These are phyloP conservation scores for Bolboschoenus planiculmis DNA, from an alignment of 176 grass and related monocot genomes.

Conservation along the genomic window DNA sequence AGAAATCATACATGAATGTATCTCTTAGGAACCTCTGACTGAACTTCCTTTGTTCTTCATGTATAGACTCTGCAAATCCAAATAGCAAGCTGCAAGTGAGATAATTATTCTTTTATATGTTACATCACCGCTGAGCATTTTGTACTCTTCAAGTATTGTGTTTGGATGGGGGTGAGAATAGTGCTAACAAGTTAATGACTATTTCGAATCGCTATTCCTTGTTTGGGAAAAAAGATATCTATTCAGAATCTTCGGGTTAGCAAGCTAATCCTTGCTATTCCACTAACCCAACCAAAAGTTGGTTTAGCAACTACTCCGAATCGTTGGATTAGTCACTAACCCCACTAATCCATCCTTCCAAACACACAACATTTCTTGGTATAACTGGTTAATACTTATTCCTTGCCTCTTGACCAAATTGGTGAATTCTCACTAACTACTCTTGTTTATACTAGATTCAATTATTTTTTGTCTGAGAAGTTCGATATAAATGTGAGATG, in stretches of 20 bases:
- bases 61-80: background rate
- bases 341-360: no score
- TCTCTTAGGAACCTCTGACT: background rate
- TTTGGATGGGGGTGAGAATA: no score
- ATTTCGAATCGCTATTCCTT: no score
- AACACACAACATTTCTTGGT: background rate
- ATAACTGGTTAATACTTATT: background rate
- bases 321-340: no score
- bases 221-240: no score
- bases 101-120: background rate
- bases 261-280: no score
- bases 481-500: background rate
- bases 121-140: background rate
- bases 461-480: background rate
- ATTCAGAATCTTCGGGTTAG: no score
- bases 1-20: background rate
- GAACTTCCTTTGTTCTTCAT: background rate
- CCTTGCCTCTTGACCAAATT: background rate
- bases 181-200: no score
- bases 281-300: no score
- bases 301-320: no score
- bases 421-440: background rate
- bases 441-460: background rate
- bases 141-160: background rate
- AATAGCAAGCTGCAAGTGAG: background rate